phyloP scores from a whole-genome alignment of 306 rosid genomes.

The Corylus avellana region DNA sequence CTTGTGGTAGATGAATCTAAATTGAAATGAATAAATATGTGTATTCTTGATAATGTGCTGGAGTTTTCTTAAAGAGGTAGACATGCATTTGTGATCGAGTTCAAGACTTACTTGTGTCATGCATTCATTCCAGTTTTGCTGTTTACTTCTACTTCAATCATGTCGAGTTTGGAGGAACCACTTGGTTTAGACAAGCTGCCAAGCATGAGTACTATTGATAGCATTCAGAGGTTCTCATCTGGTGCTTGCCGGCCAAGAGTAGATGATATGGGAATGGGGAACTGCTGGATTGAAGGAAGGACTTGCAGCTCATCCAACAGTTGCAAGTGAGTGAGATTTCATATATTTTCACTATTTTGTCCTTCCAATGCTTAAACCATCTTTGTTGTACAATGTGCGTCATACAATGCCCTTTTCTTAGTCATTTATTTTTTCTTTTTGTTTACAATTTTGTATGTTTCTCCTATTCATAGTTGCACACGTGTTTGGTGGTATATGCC shows the following conservation, averaged over 20 bases:
- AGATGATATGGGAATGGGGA: slow-evolving; percentile 70
- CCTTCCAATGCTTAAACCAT: slow-evolving; percentile 3
- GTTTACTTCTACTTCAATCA: slow-evolving; percentile 36
- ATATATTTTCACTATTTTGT: neutral
- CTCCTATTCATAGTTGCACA: neutral
- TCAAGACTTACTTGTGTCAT: slow-evolving; percentile 11
- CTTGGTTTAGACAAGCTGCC: slow-evolving; percentile 90
- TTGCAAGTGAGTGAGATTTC: slow-evolving; percentile 52
- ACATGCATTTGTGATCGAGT: neutral
- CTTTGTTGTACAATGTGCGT: neutral
- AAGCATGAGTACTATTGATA: slow-evolving; percentile 73
- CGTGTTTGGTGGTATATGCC: neutral
- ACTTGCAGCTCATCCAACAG: slow-evolving; percentile 78
- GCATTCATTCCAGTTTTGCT: slow-evolving; percentile 29
- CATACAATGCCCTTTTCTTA: neutral
- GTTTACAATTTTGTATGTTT: neutral
- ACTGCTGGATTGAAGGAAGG: slow-evolving; percentile 71
- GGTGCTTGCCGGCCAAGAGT: slow-evolving; percentile 74
- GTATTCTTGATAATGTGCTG: neutral
- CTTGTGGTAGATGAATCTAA: neutral
- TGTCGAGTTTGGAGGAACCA: slow-evolving; percentile 96
- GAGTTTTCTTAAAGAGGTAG: neutral
- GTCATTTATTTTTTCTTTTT: neutral
- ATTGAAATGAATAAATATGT: no score
- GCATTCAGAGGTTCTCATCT: slow-evolving; percentile 74